Conservation (phyloP, 352 stramenopile species). For the Phytophthora fragariaefolia region DNA sequence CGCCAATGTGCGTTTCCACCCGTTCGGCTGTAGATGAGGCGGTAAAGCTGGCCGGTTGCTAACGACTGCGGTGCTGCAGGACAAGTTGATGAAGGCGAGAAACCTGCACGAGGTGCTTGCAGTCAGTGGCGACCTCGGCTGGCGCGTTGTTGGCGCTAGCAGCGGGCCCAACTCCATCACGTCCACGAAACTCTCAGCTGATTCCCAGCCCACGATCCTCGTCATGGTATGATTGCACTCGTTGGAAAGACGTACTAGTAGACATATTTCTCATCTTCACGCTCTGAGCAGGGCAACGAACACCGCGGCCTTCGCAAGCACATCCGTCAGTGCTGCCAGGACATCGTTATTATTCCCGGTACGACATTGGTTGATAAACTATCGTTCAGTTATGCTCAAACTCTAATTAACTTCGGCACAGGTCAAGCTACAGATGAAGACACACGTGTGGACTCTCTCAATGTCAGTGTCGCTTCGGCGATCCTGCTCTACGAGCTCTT, state of each 20-base stretch:
- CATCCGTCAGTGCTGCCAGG: conserved; percentile 76
- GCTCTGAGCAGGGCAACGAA: conserved; percentile 65
- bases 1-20: conserved; percentile 57
- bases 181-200: conserved; percentile 52
- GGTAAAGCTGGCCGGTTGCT: not conserved
- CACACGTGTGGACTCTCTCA: conserved; percentile 80
- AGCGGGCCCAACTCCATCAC: conserved; percentile 77
- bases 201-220: conserved; percentile 70
- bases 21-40: not conserved
- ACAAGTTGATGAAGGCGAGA: conserved; percentile 66
- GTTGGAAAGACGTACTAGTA: not conserved
- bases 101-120: conserved; percentile 79
- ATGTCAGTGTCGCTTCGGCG: conserved; percentile 78
- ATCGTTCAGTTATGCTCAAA: conserved; percentile 4
- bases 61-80: conserved; percentile 34
- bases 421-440: conserved; percentile 62
- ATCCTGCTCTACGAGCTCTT: conserved; percentile 84
- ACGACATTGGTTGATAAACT: conserved; percentile 3
- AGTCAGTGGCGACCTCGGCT: conserved; percentile 68
- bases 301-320: conserved; percentile 75
- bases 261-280: not conserved
- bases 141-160: conserved; percentile 75
- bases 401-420: conserved; percentile 21
- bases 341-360: conserved; percentile 80
- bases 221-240: conserved; percentile 66